Evolutionary conservation across 176 grass and related monocot genomes (phyloP).

Genomic region (Zea mays): Zm-B73-REFERENCE-NAM-5.0 NC_050102.1:86334001-86334500

Average conservation of each 20-base stretch:
- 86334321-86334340: not conserved
- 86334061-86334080: not conserved
- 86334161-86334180: not conserved
- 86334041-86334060: too few species aligned
- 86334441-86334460: not conserved
- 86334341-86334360: not conserved
- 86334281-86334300: conserved; percentile 29
- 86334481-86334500: not conserved
- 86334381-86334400: conserved; percentile 45
- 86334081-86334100: not conserved
- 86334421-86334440: conserved; percentile 81
- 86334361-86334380: not conserved
- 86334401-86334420: conserved; percentile 63
- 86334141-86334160: not conserved
- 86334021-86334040: too few species aligned
- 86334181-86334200: not conserved
- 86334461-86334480: not conserved
- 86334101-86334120: not conserved
- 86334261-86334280: not conserved
- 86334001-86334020: too few species aligned
- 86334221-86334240: not conserved
- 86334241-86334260: not conserved
- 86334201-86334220: not conserved
- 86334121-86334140: not conserved
- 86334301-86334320: conserved; percentile 4